Percentiles rank a stretch among this genome's conserved stretches.
Conservation (phyloP, 331 rosid genomes). For the Stylosanthes scabra region DNA sequence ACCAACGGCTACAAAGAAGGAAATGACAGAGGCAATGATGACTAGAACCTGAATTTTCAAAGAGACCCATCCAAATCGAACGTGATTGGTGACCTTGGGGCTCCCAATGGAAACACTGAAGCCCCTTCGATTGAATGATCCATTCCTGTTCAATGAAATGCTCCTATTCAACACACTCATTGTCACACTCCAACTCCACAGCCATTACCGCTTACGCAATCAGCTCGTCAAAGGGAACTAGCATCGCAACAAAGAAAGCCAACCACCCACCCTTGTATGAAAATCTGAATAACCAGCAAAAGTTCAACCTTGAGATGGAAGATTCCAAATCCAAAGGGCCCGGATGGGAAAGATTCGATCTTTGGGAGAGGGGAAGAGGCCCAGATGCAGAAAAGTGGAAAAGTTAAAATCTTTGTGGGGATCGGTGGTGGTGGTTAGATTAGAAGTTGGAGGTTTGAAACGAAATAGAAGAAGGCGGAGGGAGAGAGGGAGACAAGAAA, state of each 20-base stretch:
- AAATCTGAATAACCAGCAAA: not conserved
- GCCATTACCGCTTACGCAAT: conserved; percentile 20
- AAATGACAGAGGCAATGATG: conserved; percentile 55
- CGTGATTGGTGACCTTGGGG: conserved; percentile 43
- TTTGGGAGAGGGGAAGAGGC: conserved; percentile 32
- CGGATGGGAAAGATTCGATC: conserved; percentile 51
- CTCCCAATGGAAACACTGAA: conserved; percentile 36
- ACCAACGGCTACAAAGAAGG: conserved; percentile 63
- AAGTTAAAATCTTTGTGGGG: conserved; percentile 19
- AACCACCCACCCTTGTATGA: not conserved
- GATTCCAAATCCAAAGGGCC: conserved; percentile 18
- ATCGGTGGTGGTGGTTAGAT: conserved; percentile 15
- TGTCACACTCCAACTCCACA: conserved; percentile 37
- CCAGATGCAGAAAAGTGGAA: conserved; percentile 43
- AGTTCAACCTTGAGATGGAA: not conserved
- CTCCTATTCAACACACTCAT: conserved; percentile 59
- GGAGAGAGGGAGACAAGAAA: conserved; percentile 22
- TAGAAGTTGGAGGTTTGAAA: not conserved
- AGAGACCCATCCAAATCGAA: conserved; percentile 55
- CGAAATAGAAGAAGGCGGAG: conserved; percentile 15
- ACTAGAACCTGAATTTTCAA: conserved; percentile 57
- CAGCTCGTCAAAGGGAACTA: not conserved
- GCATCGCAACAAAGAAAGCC: not conserved
- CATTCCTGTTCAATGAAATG: conserved; percentile 47
- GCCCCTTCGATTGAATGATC: conserved; percentile 52